Evolutionary conservation across 192 early-diverging fungal genomes (phyloP), one percentile per base, ranked within the genome.

Genomic region (Linnemannia schmuckeri): DNA sequence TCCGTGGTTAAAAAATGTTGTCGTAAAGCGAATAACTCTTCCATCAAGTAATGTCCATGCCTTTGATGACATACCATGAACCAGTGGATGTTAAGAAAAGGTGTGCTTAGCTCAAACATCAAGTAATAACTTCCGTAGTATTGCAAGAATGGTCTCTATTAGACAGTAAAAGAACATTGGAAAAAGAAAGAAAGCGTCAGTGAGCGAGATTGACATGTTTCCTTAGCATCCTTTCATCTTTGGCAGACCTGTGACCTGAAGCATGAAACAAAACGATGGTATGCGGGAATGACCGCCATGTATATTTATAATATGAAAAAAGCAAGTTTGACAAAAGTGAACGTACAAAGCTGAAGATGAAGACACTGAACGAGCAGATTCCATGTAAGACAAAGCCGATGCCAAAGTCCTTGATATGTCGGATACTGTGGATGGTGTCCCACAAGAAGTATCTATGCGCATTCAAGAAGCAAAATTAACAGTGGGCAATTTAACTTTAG

Each of bases 21-120:
- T 52, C 18, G 18, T 52, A 52, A 75, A 74, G 33, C 57, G 22
- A 13, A 27, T 7, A 41, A 61, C 2, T 37, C 40, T 38, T 46
- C 47, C 20, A 33, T 75, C 57, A 30, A 75, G 40, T 38, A 13
- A 44, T 9, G 57, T 37, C 10, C 33, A 30, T 38, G 55, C 35
- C 9, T 52, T 68, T 66, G 73, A 9, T 54, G 54, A 69, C 69
- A 55, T 85, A 89, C 86, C 89, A 89, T 89, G 47, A 89, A 90
- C 97, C 97, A 99, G 91, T 98, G 95, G 80, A 95, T 91, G 85
- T 98, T 98, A 54, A 99, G 91, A 79, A 98, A 97, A 20, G 96
- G 95, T 13, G 97, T 98, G 77, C 92, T 94, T n/a, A 97, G 87
- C 88, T 99, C 98, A 88, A 94, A 97, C 93, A 99, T 93, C 66